Evolutionary conservation across 2,329 filamentous ascomycete genomes (phyloP), one percentile per base, ranked within the genome.

Genomic region (Talaromyces sp.): DNA sequence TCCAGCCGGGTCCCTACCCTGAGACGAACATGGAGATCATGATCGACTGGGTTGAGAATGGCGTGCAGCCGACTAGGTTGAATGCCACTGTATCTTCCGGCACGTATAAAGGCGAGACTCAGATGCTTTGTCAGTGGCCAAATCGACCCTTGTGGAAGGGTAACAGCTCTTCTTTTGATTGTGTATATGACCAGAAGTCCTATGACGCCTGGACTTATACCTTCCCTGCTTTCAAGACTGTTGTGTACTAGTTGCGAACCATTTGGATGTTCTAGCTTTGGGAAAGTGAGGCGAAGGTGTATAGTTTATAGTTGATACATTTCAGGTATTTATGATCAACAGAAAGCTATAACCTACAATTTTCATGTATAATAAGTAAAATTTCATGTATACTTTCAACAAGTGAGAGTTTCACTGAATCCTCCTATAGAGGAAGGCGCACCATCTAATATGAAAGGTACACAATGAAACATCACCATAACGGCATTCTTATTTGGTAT

Each of bases 31-130:
- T 81, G 50, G 74, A 75, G 63, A 72, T 71, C 1, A 68, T 82
- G 56, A 79, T 84, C 50, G 71, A 80, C 44, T 84, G 81, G 82
- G 81, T 82, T 1, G 81, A 83, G 69, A 75, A 79, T 6, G 79
- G 75, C 5, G 68, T 74, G 4, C 74, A 72, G 9, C 81, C 81
- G 0, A 71, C 69, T 5, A 76, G 68, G 0, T 66, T 83, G 28
- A 77, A 78, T 37, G 79, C 71, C 1, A 77, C 75, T 0, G 72
- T 73, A 5, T 48, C 23, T 48, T 48, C 44, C 44, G 23, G 44
- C 11, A 48, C 12, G 23, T 48, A 28, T 7, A 8, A 28, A 28
- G 44, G 44, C 16, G 44, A 48, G 23, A 48, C 44, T 2, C 44
- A 48, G 16, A 14, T 48, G 44, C 42, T 48, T 11, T 48, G 23